Conservation (phyloP, 2,329 filamentous ascomycete species). For the Fusarium fracticaudum region DNA sequence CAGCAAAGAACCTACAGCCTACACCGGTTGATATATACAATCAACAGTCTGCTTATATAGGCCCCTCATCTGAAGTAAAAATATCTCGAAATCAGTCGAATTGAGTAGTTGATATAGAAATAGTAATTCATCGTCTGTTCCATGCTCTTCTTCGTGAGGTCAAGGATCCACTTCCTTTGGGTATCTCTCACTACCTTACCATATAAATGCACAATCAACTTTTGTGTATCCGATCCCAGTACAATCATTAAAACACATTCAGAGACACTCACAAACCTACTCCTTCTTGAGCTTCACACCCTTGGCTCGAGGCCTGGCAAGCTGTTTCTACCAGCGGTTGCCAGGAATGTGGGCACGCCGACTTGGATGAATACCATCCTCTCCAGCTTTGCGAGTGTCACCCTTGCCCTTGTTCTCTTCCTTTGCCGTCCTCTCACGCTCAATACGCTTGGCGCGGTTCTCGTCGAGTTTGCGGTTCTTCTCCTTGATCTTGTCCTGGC, state of each 20-base stretch:
- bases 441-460: slow-evolving; percentile 60
- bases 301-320: background rate
- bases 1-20: background rate
- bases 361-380: slow-evolving; percentile 62
- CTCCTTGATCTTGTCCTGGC: slow-evolving; percentile 79
- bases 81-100: background rate
- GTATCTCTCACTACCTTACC: slow-evolving; percentile 41
- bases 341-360: slow-evolving; percentile 51
- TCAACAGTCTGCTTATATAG: background rate
- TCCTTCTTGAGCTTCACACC: background rate
- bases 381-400: slow-evolving; percentile 34
- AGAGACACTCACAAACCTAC: background rate
- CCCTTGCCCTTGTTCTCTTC: slow-evolving; percentile 39
- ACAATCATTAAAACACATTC: slow-evolving; percentile 16
- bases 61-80: background rate
- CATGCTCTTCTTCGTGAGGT: slow-evolving; percentile 18
- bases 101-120: background rate
- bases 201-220: slow-evolving; percentile 28
- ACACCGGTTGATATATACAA: too few relatives aligned
- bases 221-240: slow-evolving; percentile 31
- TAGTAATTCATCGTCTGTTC: background rate
- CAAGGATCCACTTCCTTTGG: slow-evolving; percentile 42
- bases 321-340: slow-evolving; percentile 14
- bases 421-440: slow-evolving; percentile 56
- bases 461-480: slow-evolving; percentile 90